Base-by-base conservation (phyloP, 2,329 filamentous ascomycete genomes). In the Fusarium sp. region DNA sequence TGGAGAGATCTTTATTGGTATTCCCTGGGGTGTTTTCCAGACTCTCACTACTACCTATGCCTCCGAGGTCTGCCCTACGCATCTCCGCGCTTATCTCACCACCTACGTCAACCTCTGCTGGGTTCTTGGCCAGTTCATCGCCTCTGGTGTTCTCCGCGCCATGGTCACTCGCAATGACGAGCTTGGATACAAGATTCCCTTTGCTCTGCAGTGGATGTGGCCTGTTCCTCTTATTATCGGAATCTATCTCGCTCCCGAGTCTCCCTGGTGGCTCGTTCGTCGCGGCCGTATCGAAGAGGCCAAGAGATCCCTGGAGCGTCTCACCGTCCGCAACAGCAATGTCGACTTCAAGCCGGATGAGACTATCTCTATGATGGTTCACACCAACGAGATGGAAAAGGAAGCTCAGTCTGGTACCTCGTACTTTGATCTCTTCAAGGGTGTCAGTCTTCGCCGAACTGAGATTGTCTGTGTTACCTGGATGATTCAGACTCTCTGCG, bases 81-180 rank as follows among this genome's bases (percentile, higher is more conserved):
- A 83, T 7, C 82, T 88, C 3, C 83, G 87, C n/a, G 81, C 84
- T 13, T 87, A 87, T 57, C 80, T 88, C 8, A 87, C 85, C 5
- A 84, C 82, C 1, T 87, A 86, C 48, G 82, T 85, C 68, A 88
- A 88, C 70, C 80, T 88, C 51, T 87, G 85, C 78, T 88, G 85
- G 83, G 84, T 85, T 10, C 81, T 87, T 9, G 86, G 87, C 3
- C 85, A 88, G 65, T 79, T 88, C 39, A 81, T 87, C 26, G 82
- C 82, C 1, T 82, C 84, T 2, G 85, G 83, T 1, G 83, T 87
- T 11, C 80, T 86, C 8, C 81, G 83, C 17, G 84, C 75, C 35
- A 80, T 87, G 65, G 54, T 86, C 4, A 51, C 79, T 5, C 80
- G 81, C 20, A 72, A 75, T 3, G 82, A 83, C 17, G 65, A 87